Base-by-base conservation (phyloP, 2,329 filamentous ascomycete genomes). In the Parascedosporium putredinis region DNA sequence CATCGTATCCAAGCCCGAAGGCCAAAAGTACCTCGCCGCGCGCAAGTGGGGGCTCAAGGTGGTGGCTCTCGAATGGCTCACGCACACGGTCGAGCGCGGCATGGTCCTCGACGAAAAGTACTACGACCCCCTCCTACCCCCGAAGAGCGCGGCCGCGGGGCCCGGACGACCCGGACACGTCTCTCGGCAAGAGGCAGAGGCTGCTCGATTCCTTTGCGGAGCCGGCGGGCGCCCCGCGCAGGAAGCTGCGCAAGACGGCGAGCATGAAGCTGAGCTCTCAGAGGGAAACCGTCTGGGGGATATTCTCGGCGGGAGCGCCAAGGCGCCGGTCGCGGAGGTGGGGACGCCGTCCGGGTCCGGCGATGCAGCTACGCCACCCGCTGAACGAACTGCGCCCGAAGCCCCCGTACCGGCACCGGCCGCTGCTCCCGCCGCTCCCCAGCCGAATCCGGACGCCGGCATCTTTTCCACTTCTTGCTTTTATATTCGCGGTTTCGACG, bases 11-110 rank as follows among this genome's bases (percentile, higher is more conserved):
- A 78, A 77, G 47, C 82, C 91, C 7, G 79, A 86, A 55, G 91
- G 93, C 20, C 86, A 88, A 53, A 98, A 98, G 65, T 98, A 95
- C 63, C 79, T 80, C 50, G 88, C 88, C 50, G 93, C 91, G n/a
- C 81, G 79, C 56, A 76, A 76, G 57, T 98, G 93, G 90, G 75
- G 76, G 43, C 79, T 95, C 56, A 80, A 80, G 48, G 79, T 89
- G 22, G 88, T 98, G 22, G 83, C 85, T 1, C 64, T 86, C 29
- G 83, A 89, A 60, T 98, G 93, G 93, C 76, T 97, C 33, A 71
- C 82, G 47, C 86, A 96, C 60, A 91, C 86, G 59, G 66, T 93
- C 52, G 78, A 85, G 55, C 78, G 93, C 54, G 88, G 89, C 51
- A 93, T 98, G 88, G 85, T 90, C 18, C 70, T 98, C 18, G 87